These are phyloP conservation scores for Lactarius tabidus DNA, from an alignment of 768 basidiomycete genomes.

Conservation along the genomic window DNA sequence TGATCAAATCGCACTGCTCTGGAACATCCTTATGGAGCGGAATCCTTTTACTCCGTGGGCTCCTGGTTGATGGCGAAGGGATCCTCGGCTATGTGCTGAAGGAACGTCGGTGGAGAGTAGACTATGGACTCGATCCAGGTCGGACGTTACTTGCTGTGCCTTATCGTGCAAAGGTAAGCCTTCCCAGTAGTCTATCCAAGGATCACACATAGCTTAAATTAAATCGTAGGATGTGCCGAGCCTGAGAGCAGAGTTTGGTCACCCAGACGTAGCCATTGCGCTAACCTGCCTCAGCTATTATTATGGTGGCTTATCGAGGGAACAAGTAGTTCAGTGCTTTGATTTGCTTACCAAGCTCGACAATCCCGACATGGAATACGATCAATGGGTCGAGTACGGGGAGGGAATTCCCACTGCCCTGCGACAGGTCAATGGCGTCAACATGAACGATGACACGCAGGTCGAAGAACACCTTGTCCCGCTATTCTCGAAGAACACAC, in stretches of 20 bases:
- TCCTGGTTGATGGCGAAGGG: conserved; percentile 35
- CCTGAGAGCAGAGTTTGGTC: conserved; percentile 46
- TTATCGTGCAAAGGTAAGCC: conserved; percentile 40
- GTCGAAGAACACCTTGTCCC: conserved; percentile 30
- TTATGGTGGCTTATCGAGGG: too few relatives aligned
- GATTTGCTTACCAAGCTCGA: too few relatives aligned
- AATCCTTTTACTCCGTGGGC: conserved; percentile 43
- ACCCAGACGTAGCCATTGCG: conserved; percentile 47
- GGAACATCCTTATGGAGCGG: conserved; percentile 32
- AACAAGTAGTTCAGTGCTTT: too few relatives aligned
- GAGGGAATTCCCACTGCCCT: too few relatives aligned
- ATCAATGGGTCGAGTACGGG: too few relatives aligned
- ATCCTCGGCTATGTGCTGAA: conserved; percentile 39
- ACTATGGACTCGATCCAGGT: conserved; percentile 44
- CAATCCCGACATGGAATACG: too few relatives aligned
- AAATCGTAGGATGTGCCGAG: conserved; percentile 42
- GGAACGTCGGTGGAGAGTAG: conserved; percentile 46
- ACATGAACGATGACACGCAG: conserved; percentile 27
- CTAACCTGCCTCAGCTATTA: too few relatives aligned
- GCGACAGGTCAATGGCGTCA: too few relatives aligned
- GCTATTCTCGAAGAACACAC: conserved; percentile 36
- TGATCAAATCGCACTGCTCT: neutral
- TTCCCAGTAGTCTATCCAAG: neutral
- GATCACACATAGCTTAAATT: neutral
- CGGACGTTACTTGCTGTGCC: conserved; percentile 50